Conservation (phyloP, 805 yeast genomes). For the Candida germanica region DNA sequence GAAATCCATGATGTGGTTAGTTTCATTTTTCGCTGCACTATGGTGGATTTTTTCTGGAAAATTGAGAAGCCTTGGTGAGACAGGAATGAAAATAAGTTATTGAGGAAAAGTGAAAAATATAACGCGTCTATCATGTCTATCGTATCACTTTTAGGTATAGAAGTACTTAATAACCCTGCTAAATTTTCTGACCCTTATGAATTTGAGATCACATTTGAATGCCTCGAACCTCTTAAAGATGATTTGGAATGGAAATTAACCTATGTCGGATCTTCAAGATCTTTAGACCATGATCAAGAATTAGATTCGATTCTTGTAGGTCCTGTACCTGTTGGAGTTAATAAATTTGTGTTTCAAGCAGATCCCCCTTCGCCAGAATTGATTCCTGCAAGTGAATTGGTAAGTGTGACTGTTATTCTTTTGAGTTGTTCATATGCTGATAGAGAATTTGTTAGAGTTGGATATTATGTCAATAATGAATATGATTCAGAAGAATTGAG, state of each 20-base stretch:
- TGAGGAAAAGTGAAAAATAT: background rate
- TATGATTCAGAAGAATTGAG: slow-evolving; percentile 90
- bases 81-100: too few relatives aligned
- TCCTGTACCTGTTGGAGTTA: slow-evolving; percentile 96
- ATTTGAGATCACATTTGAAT: slow-evolving; percentile 96
- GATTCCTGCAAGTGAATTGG: slow-evolving; percentile 94
- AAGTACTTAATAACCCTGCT: slow-evolving; percentile 93
- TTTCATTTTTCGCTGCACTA: too few relatives aligned
- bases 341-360: slow-evolving; percentile 87
- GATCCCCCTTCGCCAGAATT: slow-evolving; percentile 96
- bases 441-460: slow-evolving; percentile 93
- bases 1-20: background rate
- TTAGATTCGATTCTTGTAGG: slow-evolving; percentile 96
- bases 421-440: slow-evolving; percentile 91
- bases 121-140: slow-evolving; percentile 64
- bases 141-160: slow-evolving; percentile 86
- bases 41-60: too few relatives aligned
- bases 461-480: slow-evolving; percentile 96
- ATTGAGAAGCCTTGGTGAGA: too few relatives aligned
- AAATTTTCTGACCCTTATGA: slow-evolving; percentile 90
- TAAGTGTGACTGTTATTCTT: slow-evolving; percentile 90
- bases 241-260: slow-evolving; percentile 97
- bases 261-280: slow-evolving; percentile 93
- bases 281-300: slow-evolving; percentile 95
- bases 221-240: slow-evolving; percentile 85